Base-by-base conservation (phyloP, 2,329 filamentous ascomycete species). In the Grosmannia penicillata region DNA sequence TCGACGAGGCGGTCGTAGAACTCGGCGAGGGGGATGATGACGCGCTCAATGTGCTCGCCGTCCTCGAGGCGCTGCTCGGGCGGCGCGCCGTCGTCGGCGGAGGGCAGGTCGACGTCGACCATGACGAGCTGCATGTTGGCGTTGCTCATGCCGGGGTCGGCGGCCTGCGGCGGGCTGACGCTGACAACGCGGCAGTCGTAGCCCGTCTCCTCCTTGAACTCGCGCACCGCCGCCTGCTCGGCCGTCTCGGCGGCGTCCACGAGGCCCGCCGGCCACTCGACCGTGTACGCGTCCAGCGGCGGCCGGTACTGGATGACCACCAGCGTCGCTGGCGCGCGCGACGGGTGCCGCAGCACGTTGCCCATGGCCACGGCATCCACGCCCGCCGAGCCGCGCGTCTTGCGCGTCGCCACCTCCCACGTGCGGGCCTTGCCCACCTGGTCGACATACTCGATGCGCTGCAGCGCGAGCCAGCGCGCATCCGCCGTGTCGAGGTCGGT, bases 331-430 rank as follows among this genome's bases (percentile, higher is more conserved):
- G 62, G 58, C 29, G 55, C 51, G 39, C 56, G 57, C n/a, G 52
- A 51, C 4, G 62, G 56, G 39, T 63, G 62, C 32, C 67, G 54
- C 3, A 78, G 59, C 43, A 78, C 63, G 37, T 74, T 75, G 38
- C 73, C 66, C 44, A 78, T 74, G 35, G 72, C 71, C 6, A 78
- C 72, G 32, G 70, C 72, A 46, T 78, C 74, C 41, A 77, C 68
- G 42, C 63, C 66, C 4, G 60, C 56, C 1, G 65, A 62, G 11
- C 63, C 62, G 18, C 72, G 65, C 1, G 72, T 78, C 44, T 67
- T 65, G 39, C 74, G 70, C 44, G 68, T 62, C 4, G 69, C 70
- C 4, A 69, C 69, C 51, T 78, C 74, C 73, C 73, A 78, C 4
- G 62, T 67, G 41, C 72, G 66, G 9, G 58, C 46, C 24, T 61